These are phyloP conservation scores for Vigna mungo DNA, from an alignment of 306 rosid genomes.

Conservation along the genomic window DNA sequence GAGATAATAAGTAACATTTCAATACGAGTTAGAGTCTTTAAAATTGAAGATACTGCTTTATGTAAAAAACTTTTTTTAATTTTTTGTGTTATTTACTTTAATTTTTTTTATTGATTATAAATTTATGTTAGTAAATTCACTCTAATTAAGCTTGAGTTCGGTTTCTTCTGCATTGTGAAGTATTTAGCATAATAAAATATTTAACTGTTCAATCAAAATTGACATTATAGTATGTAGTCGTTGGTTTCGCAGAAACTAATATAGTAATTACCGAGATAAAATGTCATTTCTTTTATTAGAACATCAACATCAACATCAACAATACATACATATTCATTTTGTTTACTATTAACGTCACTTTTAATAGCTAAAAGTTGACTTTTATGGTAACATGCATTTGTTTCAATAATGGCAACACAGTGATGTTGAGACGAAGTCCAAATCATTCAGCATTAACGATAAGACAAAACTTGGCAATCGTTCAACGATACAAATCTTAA, in stretches of 20 bases:
- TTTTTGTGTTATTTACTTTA: too few species aligned
- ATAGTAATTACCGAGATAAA: not conserved
- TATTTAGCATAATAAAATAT: not conserved
- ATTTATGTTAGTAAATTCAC: too few species aligned
- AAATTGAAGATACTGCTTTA: too few species aligned
- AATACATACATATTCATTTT: not conserved
- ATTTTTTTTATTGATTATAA: too few species aligned
- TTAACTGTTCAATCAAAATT: not conserved
- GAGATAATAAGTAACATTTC: not conserved
- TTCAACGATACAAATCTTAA: not conserved
- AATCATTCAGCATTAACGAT: not conserved
- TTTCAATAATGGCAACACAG: not conserved
- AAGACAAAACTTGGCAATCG: not conserved
- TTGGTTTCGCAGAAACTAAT: not conserved
- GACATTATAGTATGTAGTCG: not conserved
- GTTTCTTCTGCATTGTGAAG: not conserved
- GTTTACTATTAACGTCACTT: too few species aligned
- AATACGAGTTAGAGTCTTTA: too few species aligned
- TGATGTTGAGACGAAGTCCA: conserved; percentile 5
- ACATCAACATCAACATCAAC: not conserved
- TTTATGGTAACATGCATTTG: conserved; percentile 1
- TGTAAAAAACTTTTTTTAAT: too few species aligned
- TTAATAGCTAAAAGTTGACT: conserved; percentile 19
- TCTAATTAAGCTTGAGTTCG: not conserved
- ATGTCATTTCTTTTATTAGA: not conserved